phyloP scores from a whole-genome alignment of 352 stramenopile species.

The Aphanomyces invadans region DNA sequence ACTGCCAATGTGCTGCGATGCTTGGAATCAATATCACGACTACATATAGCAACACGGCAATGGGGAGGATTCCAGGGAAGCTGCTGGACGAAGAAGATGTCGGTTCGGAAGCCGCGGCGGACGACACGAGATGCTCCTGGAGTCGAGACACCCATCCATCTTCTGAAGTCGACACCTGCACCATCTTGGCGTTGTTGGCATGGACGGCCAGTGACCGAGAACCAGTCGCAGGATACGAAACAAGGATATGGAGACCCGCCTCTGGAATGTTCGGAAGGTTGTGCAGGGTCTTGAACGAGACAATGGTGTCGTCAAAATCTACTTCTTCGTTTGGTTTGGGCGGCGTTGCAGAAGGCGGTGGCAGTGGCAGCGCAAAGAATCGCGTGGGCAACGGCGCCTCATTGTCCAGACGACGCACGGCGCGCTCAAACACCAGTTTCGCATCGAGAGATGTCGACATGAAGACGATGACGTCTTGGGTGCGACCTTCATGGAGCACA shows the following conservation, averaged over 20 bases:
- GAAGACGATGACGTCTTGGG: conserved; percentile 13
- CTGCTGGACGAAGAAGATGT: background rate
- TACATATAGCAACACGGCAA: background rate
- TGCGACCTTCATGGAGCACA: background rate
- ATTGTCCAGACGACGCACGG: background rate
- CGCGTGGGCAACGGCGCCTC: background rate
- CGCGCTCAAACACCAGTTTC: background rate
- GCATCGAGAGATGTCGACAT: conserved; percentile 16
- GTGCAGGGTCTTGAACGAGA: conserved; percentile 4
- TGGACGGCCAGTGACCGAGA: background rate
- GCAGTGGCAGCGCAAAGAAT: conserved; percentile 17
- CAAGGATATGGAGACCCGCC: conserved; percentile 13
- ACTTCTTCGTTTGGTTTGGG: background rate
- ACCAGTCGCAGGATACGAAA: background rate
- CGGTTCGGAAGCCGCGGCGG: background rate
- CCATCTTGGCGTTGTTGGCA: conserved; percentile 10
- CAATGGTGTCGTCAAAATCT: background rate
- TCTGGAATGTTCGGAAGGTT: background rate
- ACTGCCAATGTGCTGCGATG: background rate
- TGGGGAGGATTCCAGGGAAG: background rate
- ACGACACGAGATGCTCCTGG: background rate
- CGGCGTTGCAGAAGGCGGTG: background rate
- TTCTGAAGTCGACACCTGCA: background rate
- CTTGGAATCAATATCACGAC: background rate
- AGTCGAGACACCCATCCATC: background rate